Base-by-base conservation (phyloP, 2,329 filamentous ascomycete genomes). In the Aspergillus sp. region DNA sequence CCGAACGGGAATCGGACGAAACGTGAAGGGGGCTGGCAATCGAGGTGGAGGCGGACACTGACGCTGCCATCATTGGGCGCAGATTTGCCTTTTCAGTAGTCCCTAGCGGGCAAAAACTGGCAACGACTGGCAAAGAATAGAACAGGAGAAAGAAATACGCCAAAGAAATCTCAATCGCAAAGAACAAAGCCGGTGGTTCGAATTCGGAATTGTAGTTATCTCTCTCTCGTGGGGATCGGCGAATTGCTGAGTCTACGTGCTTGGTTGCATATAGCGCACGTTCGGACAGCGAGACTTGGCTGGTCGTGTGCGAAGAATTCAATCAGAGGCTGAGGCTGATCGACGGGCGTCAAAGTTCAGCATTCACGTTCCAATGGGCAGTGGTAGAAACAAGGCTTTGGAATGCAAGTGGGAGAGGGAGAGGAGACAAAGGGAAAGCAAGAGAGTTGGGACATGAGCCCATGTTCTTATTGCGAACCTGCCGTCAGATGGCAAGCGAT, bases 1-100 rank as follows among this genome's bases (percentile, higher is more conserved):
- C 69, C 46, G 68, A 65, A 61, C 73, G 73, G 67, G 60, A 58
- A 55, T 74, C 71, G 57, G 71, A 61, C 56, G 69, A 39, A 37
- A 50, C 35, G 14, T 53, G 59, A 61, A 66, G 54, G 61, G 60
- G 62, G 58, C 58, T 57, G 51, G 69, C 64, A 61, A 71, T 61
- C 69, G 72, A 63, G 61, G 72, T 62, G 71, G 72, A 71, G 68
- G 72, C 68, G 70, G 72, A 71, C 65, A 72, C 71, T 55, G 71
- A 72, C 46, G 72, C 62, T 61, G 70, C 67, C 56, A 58, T 58
- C 52, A 55, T 58, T 58, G 51, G 51, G 54, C 40, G 47, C 47
- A 8, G 39, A 21, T 55, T 41, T 31, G 53, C 40, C 47, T 56
- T 31, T 25, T 39, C 44, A 44, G 46, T 17, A 31, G 21, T 31